These are phyloP conservation scores for Bodo saltans DNA, from an alignment of 78 protist genomes.

Conservation along the genomic window DNA sequence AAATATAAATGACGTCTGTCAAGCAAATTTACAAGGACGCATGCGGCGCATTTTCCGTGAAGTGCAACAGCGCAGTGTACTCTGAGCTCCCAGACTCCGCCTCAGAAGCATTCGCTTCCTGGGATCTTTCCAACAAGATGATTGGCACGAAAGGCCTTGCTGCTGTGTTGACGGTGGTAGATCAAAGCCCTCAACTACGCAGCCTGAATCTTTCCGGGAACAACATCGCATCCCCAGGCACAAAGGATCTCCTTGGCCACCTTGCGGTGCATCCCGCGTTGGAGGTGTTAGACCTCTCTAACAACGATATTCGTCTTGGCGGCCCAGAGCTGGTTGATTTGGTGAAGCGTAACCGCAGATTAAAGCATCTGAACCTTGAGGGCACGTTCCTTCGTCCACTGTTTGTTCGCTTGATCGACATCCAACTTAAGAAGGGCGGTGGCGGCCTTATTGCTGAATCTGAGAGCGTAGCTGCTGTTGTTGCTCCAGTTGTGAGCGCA, in stretches of 20 bases:
- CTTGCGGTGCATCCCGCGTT: conserved; percentile 1
- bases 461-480: no score
- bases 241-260: not conserved
- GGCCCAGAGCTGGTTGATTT: conserved; percentile 12
- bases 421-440: conserved; percentile 10
- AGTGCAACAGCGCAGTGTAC: not conserved
- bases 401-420: not conserved
- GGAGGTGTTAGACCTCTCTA: not conserved
- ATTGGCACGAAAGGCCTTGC: not conserved
- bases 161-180: not conserved
- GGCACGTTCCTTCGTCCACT: not conserved
- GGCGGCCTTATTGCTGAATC: not conserved
- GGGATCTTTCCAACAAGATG: not conserved
- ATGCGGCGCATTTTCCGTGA: not conserved
- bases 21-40: not conserved
- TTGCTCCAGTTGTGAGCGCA: no score
- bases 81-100: not conserved
- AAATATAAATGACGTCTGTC: no score
- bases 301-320: conserved; percentile 18
- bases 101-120: not conserved
- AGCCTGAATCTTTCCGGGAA: conserved; percentile 6
- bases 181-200: not conserved
- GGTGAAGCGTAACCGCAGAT: not conserved
- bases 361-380: not conserved
- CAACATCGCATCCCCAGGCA: not conserved